Percentiles rank a stretch among this genome's conserved stretches.
These are phyloP conservation scores for Closterium sp. DNA, from an alignment of 139 green algal species.

Conservation along the genomic window DNA sequence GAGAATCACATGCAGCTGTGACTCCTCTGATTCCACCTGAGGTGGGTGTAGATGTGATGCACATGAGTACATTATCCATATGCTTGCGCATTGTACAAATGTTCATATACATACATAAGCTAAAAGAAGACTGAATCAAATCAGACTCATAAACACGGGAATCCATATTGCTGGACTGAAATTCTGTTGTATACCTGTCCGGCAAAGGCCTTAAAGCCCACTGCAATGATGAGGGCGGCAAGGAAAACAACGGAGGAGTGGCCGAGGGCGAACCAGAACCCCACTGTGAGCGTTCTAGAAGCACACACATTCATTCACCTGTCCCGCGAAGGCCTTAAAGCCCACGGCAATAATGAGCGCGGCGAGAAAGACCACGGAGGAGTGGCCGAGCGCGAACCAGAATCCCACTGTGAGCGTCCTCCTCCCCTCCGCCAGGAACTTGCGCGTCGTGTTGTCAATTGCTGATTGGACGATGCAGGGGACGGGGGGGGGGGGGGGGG, in stretches of 20 bases:
- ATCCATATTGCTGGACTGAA: neutral
- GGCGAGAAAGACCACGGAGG: neutral
- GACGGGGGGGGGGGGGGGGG: neutral
- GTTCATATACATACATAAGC: neutral
- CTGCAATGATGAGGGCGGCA: neutral
- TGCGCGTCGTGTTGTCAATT: conserved; percentile 15
- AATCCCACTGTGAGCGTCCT: conserved; percentile 8
- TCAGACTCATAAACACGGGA: no score
- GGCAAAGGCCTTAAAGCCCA: neutral
- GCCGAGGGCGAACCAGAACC: neutral
- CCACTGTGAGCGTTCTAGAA: no score
- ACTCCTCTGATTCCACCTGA: neutral
- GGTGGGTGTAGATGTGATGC: neutral
- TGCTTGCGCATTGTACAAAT: neutral
- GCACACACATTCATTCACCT: no score
- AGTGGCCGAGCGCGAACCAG: neutral
- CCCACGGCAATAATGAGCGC: neutral
- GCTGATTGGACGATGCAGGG: neutral
- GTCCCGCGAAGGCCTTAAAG: neutral
- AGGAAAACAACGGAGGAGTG: neutral
- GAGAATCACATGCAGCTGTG: neutral
- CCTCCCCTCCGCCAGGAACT: conserved; percentile 15
- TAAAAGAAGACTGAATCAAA: no score
- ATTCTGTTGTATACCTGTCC: neutral
- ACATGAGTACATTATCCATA: neutral